Evolutionary conservation across 2,329 filamentous ascomycete genomes (phyloP).

Genomic region (Claviceps monticola): DNA sequence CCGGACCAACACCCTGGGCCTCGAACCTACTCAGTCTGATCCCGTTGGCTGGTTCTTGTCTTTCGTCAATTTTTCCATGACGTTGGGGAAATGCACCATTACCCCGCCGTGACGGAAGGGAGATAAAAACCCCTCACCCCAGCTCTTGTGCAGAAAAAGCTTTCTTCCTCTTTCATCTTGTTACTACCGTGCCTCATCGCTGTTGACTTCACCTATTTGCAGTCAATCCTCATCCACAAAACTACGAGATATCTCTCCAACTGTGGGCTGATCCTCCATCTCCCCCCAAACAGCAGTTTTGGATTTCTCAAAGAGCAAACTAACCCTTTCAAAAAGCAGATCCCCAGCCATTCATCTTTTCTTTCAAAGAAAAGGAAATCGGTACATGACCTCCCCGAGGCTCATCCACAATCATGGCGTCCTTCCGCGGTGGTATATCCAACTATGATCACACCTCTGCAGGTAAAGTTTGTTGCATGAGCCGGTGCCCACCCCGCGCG

Average conservation of each 20-base stretch:
- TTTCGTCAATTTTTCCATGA: too few species aligned
- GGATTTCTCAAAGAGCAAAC: too few species aligned
- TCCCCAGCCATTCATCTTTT: neutral
- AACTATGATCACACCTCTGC: conserved; percentile 21
- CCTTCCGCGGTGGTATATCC: conserved; percentile 23
- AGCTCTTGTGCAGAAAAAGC: neutral
- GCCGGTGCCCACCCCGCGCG: conserved; percentile 38
- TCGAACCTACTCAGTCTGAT: too few species aligned
- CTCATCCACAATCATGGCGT: conserved; percentile 17
- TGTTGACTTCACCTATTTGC: neutral
- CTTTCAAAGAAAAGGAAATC: conserved; percentile 1
- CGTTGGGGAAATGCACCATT: neutral
- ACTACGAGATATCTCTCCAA: neutral
- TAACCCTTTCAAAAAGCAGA: neutral
- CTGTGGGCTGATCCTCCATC: neutral
- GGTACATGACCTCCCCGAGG: conserved; percentile 14
- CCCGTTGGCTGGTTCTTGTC: too few species aligned
- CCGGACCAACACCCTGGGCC: neutral
- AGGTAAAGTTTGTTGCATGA: conserved; percentile 43
- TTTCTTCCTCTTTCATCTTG: neutral
- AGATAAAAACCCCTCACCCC: conserved; percentile 3
- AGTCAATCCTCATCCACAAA: neutral
- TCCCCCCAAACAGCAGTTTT: neutral
- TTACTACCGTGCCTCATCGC: neutral
- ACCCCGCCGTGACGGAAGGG: neutral